phyloP scores from a whole-genome alignment of 1,284 basidiomycete species.

The Athelia sp. region DNA sequence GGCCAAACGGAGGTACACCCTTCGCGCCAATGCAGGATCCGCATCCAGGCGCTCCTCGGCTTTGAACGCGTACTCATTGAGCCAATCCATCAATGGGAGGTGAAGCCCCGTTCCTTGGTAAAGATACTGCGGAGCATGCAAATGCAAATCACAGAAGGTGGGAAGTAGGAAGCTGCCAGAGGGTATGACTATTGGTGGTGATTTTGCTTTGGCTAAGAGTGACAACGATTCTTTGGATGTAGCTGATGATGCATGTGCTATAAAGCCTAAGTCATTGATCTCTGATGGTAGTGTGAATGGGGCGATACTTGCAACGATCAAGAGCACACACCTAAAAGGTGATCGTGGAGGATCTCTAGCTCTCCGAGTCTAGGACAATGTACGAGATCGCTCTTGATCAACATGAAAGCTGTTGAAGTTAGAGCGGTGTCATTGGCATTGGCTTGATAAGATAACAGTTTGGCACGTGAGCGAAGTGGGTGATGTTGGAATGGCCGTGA shows the following conservation, averaged over 20 bases:
- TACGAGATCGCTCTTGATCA: constrained; percentile 50
- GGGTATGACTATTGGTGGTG: constrained; percentile 32
- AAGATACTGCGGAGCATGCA: constrained; percentile 84
- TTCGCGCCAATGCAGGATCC: constrained; percentile 52
- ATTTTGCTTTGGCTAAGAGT: constrained; percentile 18
- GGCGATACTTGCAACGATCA: too few relatives aligned
- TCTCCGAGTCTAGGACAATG: constrained; percentile 45
- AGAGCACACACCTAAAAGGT: constrained; percentile 57
- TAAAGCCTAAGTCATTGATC: constrained; percentile 47
- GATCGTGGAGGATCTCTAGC: constrained; percentile 50
- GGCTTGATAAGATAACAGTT: too few relatives aligned
- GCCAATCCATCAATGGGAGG: constrained; percentile 80
- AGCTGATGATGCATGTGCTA: constrained; percentile 43
- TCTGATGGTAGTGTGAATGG: constrained; percentile 28
- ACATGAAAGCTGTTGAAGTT: constrained; percentile 8
- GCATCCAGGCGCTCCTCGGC: constrained; percentile 73
- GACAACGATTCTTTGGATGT: constrained; percentile 26
- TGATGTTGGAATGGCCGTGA: neutral
- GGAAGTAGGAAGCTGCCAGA: constrained; percentile 66
- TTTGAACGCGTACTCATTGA: constrained; percentile 71
- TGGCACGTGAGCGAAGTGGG: too few relatives aligned
- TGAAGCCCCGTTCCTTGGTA: constrained; percentile 84
- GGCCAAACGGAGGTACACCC: constrained; percentile 65
- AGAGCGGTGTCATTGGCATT: too few relatives aligned
- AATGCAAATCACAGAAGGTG: constrained; percentile 75